A percentile compares a stretch with the other conserved stretches of the same genome.
These are phyloP conservation scores for Hylodesmum podocarpum DNA, from an alignment of 306 rosid species.

Conservation along the genomic window DNA sequence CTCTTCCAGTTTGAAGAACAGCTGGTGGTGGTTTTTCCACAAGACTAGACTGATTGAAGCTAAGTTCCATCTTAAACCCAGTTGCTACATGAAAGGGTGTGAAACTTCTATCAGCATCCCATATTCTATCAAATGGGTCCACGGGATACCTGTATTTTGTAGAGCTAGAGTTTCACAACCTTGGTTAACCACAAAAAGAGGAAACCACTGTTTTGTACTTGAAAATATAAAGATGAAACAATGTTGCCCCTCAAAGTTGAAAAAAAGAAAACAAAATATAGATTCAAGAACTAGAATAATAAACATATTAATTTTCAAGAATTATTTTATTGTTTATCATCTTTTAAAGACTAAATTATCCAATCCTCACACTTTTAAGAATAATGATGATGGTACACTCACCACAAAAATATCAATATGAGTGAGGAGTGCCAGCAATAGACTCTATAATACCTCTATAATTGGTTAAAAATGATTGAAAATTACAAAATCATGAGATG, in stretches of 20 bases:
- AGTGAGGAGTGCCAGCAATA: background rate
- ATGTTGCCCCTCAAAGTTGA: too few relatives aligned
- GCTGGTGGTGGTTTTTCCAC: conserved; percentile 58
- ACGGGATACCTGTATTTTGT: conserved; percentile 66
- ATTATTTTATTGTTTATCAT: too few relatives aligned
- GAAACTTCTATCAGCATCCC: conserved; percentile 72
- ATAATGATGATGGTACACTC: too few relatives aligned
- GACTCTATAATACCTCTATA: background rate
- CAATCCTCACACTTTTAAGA: too few relatives aligned
- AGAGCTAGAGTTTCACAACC: background rate
- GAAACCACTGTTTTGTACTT: too few relatives aligned
- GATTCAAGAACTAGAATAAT: too few relatives aligned
- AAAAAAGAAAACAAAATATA: too few relatives aligned
- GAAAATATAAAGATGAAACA: too few relatives aligned
- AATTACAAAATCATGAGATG: background rate
- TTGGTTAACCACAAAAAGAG: background rate
- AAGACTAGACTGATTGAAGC: conserved; percentile 44
- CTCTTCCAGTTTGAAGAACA: conserved; percentile 76
- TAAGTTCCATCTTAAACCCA: conserved; percentile 54
- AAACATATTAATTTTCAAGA: too few relatives aligned
- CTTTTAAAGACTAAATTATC: too few relatives aligned
- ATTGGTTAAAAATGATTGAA: background rate
- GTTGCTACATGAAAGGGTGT: conserved; percentile 65
- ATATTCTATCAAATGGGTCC: conserved; percentile 79
- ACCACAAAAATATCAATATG: background rate